These are phyloP conservation scores for Neonectria sp. DNA, from an alignment of 2,329 filamentous ascomycete species.

Conservation along the genomic window DNA sequence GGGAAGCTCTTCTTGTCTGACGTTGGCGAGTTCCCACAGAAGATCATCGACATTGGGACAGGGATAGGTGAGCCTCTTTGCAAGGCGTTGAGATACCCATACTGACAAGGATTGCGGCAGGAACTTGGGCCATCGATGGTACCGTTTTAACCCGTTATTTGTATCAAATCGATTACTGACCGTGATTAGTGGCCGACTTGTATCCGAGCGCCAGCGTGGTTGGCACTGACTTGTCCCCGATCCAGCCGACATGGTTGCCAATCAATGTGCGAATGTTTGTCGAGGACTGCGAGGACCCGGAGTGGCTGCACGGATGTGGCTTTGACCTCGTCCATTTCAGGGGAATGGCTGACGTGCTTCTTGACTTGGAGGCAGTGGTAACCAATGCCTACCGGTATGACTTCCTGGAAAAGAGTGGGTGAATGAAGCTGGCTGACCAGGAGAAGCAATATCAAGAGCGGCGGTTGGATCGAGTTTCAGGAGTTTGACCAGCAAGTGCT, in stretches of 20 bases:
- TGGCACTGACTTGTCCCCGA: slow-evolving; percentile 62
- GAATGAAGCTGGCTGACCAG: slow-evolving; percentile 23
- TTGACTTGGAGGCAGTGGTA: slow-evolving; percentile 66
- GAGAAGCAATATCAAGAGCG: slow-evolving; percentile 58
- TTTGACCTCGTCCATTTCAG: slow-evolving; percentile 71
- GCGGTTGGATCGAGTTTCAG: slow-evolving; percentile 68
- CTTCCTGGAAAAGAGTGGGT: background rate
- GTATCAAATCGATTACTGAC: slow-evolving; percentile 25
- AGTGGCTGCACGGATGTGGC: slow-evolving; percentile 67
- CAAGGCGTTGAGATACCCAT: background rate
- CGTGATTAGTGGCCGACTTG: slow-evolving; percentile 55
- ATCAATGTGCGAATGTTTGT: slow-evolving; percentile 74
- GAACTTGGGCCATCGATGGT: slow-evolving; percentile 70
- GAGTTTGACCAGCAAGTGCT: slow-evolving; percentile 59
- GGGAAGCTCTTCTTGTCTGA: slow-evolving; percentile 59
- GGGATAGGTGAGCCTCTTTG: slow-evolving; percentile 58
- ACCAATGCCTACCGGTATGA: slow-evolving; percentile 53
- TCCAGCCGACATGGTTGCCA: slow-evolving; percentile 66
- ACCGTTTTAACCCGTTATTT: slow-evolving; percentile 1
- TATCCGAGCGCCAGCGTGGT: slow-evolving; percentile 58
- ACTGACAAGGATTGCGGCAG: slow-evolving; percentile 40
- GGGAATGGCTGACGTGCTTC: slow-evolving; percentile 65
- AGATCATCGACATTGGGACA: slow-evolving; percentile 65
- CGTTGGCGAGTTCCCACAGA: slow-evolving; percentile 56
- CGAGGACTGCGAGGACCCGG: slow-evolving; percentile 71